Evolutionary conservation across 495 filamentous ascomycete genomes (phyloP), one percentile per base, ranked within the genome.

Genomic region (Penicillium chermesinum): DNA sequence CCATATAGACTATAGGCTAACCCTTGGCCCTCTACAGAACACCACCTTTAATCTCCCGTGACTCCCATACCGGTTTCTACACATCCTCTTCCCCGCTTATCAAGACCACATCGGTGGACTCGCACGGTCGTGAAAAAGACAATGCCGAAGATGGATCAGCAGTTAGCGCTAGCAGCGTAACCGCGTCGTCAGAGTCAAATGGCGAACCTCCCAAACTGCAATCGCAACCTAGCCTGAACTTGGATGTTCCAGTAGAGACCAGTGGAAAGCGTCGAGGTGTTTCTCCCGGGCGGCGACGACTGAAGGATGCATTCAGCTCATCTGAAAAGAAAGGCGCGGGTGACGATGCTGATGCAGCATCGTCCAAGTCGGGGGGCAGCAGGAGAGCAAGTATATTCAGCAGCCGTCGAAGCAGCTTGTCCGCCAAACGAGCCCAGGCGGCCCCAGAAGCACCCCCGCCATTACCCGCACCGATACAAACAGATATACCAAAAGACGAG

Each of bases 11-110:
- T n/a, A n/a, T n/a, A n/a, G 27, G 47, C 55, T 68, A 42, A 66
- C 20, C n/a, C 19, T n/a, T 30, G 18, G 30, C 30, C 30, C 30
- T 38, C 38, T 40, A 17, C 57, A 82, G 79, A 44, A 70, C 74
- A 39, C 83, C 79, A 47, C 86, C 80, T 48, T 76, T 87, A 45
- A 82, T 84, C 35, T 75, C 82, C 21, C 85, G 84, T 65, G 76
- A 84, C 32, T 91, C 88, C 20, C 88, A 93, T 61, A 74, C 83
- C 53, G 88, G 84, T 46, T 86, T 87, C 64, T 74, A 91, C 44
- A 91, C 89, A 21, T 81, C 86, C 10, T 91, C 88, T 13, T 91
- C 89, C 19, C 89, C 88, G 21, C 67, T 90, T 43, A 79, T 93
- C 27, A 82, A 84, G 53, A 78, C 66, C 55, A 78, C 71, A 43